These are phyloP conservation scores for Quercus agrifolia DNA, from an alignment of 306 rosid species.

Conservation along the genomic window DNA sequence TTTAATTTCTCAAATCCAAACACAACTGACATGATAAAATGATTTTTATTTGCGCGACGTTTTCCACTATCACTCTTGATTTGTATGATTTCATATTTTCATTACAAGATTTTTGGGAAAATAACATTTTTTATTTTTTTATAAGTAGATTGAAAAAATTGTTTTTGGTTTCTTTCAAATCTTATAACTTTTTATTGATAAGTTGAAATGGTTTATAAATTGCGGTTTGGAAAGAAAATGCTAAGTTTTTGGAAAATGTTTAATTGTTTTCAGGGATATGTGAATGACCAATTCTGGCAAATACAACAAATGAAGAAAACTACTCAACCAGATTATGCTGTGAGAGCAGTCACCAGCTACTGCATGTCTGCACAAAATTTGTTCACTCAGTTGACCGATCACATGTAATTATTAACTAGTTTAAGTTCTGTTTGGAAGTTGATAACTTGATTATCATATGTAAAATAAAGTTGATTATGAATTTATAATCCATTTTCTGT, in stretches of 20 bases:
- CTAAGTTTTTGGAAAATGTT: neutral
- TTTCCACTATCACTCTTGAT: no score
- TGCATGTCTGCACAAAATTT: neutral
- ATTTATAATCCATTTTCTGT: neutral
- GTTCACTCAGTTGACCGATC: slow-evolving; percentile 6
- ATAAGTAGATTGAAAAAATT: no score
- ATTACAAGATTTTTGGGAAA: no score
- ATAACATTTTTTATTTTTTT: no score
- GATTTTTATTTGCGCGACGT: no score
- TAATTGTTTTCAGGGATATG: slow-evolving; percentile 3
- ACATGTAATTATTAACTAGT: slow-evolving; percentile 3
- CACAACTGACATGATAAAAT: no score
- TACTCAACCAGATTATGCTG: slow-evolving; percentile 8
- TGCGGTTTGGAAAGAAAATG: neutral
- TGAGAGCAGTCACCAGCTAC: slow-evolving; percentile 14
- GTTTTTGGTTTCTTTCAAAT: no score
- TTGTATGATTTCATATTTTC: no score
- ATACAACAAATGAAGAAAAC: slow-evolving; percentile 14
- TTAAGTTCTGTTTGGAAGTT: neutral
- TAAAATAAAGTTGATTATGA: neutral
- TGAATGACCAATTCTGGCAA: slow-evolving; percentile 20
- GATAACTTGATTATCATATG: neutral
- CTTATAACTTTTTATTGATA: no score
- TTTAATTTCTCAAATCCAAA: no score
- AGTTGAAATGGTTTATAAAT: neutral